Evolutionary conservation across 805 yeast species (phyloP), one percentile per base, ranked within the genome.

Genomic region (Middelhovenomyces tepae): DNA sequence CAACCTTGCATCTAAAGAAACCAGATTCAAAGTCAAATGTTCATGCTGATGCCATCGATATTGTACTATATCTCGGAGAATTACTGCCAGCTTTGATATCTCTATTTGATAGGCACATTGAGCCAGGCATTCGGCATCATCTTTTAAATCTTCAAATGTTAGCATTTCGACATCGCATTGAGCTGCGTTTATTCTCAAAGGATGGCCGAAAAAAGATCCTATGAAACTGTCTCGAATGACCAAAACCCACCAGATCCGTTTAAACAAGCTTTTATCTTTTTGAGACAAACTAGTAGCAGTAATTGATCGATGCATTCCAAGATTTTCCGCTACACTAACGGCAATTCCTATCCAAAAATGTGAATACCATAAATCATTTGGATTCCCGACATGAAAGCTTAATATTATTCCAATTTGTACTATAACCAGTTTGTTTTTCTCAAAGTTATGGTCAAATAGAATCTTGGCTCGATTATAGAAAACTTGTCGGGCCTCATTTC

Each of bases 121-220:
- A 7, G 18, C 19, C 9, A 9, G 9, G 31, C 10, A 24, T 36
- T 22, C 24, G 4, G 16, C 11, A 27, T 37, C 38, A 16, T 25
- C 26, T 10, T 33, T 31, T 27, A 40, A 37, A 20, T 40, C 44
- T 2, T 29, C 36, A 22, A 37, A 5, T 10, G 32, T 29, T 14
- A 40, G 23, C 13, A 30, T 24, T 13, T 37, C 44, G 4, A 40
- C 41, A 28, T 40, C 42, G 29, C 39, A 40, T 18, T 31, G 31
- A 9, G n/a, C 11, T n/a, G 23, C 22, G 22, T 26, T 25, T 7
- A 37, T 31, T 19, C 32, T 29, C 7, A 23, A 36, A 1, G 44
- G 41, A 13, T 37, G 33, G 8, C 44, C 44, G 15, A 40, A 32
- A 4, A 35, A 5, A 5, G 42, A 37, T 4, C 34, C 27, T 25